phyloP scores from a whole-genome alignment of 495 filamentous ascomycete species.

The Daldinia decipiens region DNA sequence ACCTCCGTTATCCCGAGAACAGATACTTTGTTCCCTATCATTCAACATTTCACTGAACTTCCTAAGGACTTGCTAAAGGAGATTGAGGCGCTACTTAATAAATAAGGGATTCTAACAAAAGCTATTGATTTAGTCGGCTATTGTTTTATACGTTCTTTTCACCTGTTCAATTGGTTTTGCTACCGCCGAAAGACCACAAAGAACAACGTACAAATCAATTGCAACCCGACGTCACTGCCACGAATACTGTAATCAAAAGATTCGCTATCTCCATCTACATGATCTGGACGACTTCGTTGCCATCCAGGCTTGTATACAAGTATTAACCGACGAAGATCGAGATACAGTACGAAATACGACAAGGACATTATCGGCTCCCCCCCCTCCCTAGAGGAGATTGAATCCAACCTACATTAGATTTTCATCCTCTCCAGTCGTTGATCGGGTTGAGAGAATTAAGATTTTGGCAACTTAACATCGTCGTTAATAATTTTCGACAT shows the following conservation, averaged over 20 bases:
- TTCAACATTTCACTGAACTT: neutral
- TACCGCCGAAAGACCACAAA: constrained; percentile 24
- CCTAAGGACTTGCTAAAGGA: constrained; percentile 10
- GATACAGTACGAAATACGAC: constrained; percentile 22
- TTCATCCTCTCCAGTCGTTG: constrained; percentile 44
- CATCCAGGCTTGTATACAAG: constrained; percentile 5
- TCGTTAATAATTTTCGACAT: constrained; percentile 27
- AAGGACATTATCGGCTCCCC: constrained; percentile 13
- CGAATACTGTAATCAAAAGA: constrained; percentile 30
- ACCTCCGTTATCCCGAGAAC: constrained; percentile 3
- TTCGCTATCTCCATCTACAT: constrained; percentile 27
- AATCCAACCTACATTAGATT: constrained; percentile 25
- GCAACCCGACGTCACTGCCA: neutral
- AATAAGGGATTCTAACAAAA: constrained; percentile 34
- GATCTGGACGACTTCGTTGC: constrained; percentile 26
- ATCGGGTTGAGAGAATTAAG: constrained; percentile 41
- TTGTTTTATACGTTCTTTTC: constrained; percentile 37
- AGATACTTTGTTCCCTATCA: constrained; percentile 8
- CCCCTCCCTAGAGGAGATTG: constrained; percentile 32
- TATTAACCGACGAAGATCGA: constrained; percentile 16
- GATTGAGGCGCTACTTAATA: constrained; percentile 11
- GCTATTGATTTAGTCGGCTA: constrained; percentile 34
- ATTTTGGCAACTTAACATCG: constrained; percentile 12
- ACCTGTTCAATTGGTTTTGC: constrained; percentile 19
- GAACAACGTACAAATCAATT: constrained; percentile 13